Percentiles rank a stretch among this genome's conserved stretches.
Evolutionary conservation across 2,329 filamentous ascomycete species (phyloP).

Genomic region (Fonsecaea pugnacius): DNA sequence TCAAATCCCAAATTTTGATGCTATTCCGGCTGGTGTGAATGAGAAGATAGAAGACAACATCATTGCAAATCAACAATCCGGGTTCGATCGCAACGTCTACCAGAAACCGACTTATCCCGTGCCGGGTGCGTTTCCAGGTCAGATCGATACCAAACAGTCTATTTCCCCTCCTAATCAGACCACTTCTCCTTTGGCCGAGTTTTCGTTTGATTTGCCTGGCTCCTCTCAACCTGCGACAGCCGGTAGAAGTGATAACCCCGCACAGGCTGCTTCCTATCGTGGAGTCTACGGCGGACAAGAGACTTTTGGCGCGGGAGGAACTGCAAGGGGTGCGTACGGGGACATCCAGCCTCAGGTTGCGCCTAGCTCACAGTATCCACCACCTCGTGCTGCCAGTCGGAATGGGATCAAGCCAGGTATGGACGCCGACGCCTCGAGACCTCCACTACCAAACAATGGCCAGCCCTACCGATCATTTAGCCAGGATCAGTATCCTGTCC

Average conservation of each 20-base stretch:
- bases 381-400: conserved; percentile 34
- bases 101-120: conserved; percentile 41
- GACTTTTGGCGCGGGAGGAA: conserved; percentile 8
- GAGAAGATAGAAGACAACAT: conserved; percentile 28
- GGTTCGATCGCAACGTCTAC: conserved; percentile 33
- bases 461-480: conserved; percentile 28
- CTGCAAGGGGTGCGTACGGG: conserved; percentile 14
- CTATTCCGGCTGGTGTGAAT: conserved; percentile 43
- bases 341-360: conserved; percentile 15
- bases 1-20: conserved; percentile 69
- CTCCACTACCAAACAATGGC: conserved; percentile 27
- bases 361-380: conserved; percentile 31
- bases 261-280: conserved; percentile 13
- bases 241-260: conserved; percentile 13
- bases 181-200: conserved; percentile 57
- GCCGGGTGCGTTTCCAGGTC: conserved; percentile 21
- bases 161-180: conserved; percentile 46
- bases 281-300: conserved; percentile 17
- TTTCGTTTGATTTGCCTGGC: conserved; percentile 72
- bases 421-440: conserved; percentile 11
- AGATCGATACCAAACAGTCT: conserved; percentile 44
- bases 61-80: conserved; percentile 22
- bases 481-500: conserved; percentile 25
- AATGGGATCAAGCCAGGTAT: conserved; percentile 26
- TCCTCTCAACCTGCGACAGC: conserved; percentile 10